These are phyloP conservation scores for Trichoderma afroharzianum DNA, from an alignment of 2,329 filamentous ascomycete species.

Conservation along the genomic window DNA sequence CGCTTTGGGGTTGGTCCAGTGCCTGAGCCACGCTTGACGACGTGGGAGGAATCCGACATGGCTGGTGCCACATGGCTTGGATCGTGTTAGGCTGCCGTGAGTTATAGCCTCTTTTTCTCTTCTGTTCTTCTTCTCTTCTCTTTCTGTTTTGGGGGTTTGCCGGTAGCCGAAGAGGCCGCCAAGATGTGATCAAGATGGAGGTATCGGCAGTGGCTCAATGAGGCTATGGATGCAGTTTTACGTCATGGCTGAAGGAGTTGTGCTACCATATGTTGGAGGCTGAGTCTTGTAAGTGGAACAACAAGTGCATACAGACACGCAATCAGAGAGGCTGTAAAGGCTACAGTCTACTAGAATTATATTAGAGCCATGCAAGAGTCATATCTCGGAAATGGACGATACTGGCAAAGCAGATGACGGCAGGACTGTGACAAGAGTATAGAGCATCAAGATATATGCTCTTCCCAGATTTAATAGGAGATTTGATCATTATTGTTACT, in stretches of 20 bases:
- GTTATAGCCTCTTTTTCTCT: neutral
- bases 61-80: neutral
- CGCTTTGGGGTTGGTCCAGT: neutral
- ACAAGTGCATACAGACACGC: rapidly evolving
- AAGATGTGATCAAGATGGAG: neutral
- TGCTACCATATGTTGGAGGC: neutral
- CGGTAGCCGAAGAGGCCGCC: neutral
- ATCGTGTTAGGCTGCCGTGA: neutral
- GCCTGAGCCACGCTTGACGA: neutral
- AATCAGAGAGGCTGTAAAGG: neutral
- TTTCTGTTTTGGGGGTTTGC: neutral
- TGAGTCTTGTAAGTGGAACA: neutral
- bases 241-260: neutral
- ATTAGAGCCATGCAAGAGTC: neutral
- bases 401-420: neutral
- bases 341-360: neutral
- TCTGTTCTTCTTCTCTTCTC: neutral
- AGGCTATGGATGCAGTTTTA: neutral
- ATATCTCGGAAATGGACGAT: neutral
- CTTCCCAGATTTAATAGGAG: neutral
- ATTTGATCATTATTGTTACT: no score
- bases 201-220: neutral
- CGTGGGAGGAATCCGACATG: neutral
- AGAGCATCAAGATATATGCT: neutral
- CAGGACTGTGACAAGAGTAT: neutral